Base-by-base conservation (phyloP, 352 stramenopile genomes). In the Globisporangium orthogonon region DNA sequence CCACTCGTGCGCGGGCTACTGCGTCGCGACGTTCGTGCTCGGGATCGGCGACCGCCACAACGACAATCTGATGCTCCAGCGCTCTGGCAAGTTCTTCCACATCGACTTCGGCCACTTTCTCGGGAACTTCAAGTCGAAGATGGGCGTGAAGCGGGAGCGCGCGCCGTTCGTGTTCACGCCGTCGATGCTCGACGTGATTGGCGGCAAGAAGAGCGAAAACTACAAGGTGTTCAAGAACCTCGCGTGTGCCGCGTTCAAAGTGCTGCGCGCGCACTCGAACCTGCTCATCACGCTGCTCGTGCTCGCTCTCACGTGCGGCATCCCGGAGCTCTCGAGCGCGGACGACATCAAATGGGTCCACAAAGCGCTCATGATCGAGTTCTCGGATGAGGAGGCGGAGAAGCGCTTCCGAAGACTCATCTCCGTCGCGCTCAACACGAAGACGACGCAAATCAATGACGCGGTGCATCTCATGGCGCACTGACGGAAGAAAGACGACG, bases 51-150 rank as follows among this genome's bases (percentile, higher is more conserved):
- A 98, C 55, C 85, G 93, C 7, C 93, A 98, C 71, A 97, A 96
- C 61, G 93, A 98, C 66, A 98, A 98, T 64, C 83, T 98, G 52
- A 98, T 98, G 95, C 69, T 98, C 48, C 96, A 96, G 62, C 76
- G 78, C 17, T 86, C 91, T 5, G 94, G 94, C 0, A 95, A 95
- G 59, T 83, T 98, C 28, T 98, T 98, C 70, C 95, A 98, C 80
- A 98, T 98, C 52, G 95, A 98, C 55, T 98, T 98, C 63, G 94
- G 95, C 1, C 93, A 98, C 62, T 97, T 98, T 52, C 66, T 98
- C 30, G 92, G 92, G n/a, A 96, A 98, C 50, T 98, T 97, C 69
- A 98, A 98, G 69, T 88, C 71, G 28, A 97, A 97, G 59, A 58
- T 96, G 14, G 93, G 93, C 9, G 78, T 97, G 44, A 96, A 96